phyloP scores from a whole-genome alignment of 164 flowering plant species.

The Vitis labrusca region DNA sequence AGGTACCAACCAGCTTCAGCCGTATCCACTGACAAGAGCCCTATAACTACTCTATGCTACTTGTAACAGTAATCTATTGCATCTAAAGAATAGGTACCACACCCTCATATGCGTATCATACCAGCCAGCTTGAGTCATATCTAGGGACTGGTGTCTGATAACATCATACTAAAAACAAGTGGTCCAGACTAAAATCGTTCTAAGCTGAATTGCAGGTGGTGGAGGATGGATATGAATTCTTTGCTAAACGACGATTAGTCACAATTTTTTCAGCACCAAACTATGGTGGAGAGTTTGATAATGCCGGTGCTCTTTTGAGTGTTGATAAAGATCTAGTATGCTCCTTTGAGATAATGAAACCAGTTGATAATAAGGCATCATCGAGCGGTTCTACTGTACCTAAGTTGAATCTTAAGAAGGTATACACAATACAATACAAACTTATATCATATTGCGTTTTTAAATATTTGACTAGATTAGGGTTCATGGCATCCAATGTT shows the following conservation, averaged over 20 bases:
- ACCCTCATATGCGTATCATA: no score
- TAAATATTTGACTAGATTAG: neutral
- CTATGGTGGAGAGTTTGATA: conserved; percentile 66
- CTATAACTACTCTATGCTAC: neutral
- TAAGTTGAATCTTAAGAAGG: conserved; percentile 39
- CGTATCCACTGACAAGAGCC: neutral
- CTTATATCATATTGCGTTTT: neutral
- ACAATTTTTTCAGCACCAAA: conserved; percentile 67
- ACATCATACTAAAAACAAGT: no score
- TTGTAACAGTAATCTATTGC: no score
- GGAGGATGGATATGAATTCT: conserved; percentile 64
- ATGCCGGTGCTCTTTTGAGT: conserved; percentile 60
- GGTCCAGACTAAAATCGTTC: neutral
- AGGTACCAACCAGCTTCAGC: neutral
- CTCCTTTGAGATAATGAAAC: conserved; percentile 58
- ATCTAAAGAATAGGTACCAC: no score
- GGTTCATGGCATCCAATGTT: neutral
- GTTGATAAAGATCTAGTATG: conserved; percentile 49
- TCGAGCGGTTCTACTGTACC: conserved; percentile 32
- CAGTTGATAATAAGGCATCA: conserved; percentile 24
- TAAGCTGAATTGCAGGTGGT: conserved; percentile 39
- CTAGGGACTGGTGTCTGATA: no score
- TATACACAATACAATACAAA: conserved; percentile 6
- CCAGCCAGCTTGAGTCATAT: no score
- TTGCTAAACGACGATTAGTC: conserved; percentile 54